These are phyloP conservation scores for Vittaforma corneae DNA, from an alignment of 371 early-diverging fungal species.

Conservation along the genomic window DNA sequence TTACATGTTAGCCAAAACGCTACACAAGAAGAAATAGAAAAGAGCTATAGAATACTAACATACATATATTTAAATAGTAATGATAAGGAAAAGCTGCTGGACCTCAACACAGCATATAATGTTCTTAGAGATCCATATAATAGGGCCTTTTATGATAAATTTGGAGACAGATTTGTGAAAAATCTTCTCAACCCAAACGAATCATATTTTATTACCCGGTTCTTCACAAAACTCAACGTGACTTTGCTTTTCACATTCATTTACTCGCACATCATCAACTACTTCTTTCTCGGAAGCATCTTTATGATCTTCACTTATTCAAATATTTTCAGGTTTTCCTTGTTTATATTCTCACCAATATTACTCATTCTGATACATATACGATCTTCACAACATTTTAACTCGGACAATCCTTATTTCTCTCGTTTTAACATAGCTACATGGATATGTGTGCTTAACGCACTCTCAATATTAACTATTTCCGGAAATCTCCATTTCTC, in stretches of 20 bases:
- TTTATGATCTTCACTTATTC: no score
- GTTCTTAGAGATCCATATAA: constrained; percentile 35
- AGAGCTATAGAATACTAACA: constrained; percentile 25
- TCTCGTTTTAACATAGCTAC: no score
- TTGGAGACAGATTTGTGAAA: constrained; percentile 22
- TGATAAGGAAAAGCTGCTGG: constrained; percentile 11
- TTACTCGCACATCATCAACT: constrained; percentile 1
- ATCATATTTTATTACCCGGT: constrained; percentile 20
- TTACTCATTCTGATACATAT: no score
- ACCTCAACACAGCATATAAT: constrained; percentile 35
- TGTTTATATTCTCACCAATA: no score
- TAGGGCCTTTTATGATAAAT: constrained; percentile 34
- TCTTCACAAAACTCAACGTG: constrained; percentile 29
- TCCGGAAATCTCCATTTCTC: no score
- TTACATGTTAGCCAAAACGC: constrained; percentile 25
- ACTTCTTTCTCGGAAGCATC: constrained; percentile 10
- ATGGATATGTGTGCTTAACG: no score
- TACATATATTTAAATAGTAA: constrained; percentile 12
- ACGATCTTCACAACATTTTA: no score
- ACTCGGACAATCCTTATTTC: no score
- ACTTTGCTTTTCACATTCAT: constrained; percentile 11
- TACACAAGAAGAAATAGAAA: constrained; percentile 26
- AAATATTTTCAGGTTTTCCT: no score
- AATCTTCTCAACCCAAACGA: constrained; percentile 19
- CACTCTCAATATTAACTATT: no score